phyloP scores from a whole-genome alignment of 1,284 basidiomycete genomes.

The Thelephora terrestris region DNA sequence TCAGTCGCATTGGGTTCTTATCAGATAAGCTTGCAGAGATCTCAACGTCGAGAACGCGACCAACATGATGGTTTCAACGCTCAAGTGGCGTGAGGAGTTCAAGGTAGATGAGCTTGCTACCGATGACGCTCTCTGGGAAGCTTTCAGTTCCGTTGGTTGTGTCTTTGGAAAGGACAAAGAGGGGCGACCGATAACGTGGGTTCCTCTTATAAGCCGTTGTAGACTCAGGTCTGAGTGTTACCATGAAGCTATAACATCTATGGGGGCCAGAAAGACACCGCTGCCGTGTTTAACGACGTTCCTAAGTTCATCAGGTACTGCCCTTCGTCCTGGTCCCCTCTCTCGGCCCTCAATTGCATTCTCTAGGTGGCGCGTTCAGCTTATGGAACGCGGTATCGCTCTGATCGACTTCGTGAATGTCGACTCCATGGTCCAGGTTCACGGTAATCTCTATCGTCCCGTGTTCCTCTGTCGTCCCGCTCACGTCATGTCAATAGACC shows the following conservation, averaged over 20 bases:
- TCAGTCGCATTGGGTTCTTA: not conserved
- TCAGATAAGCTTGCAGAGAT: slow-evolving; percentile 30
- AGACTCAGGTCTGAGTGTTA: not conserved
- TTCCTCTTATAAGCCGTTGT: slow-evolving; percentile 3
- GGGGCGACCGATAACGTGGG: slow-evolving; percentile 55
- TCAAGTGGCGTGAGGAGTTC: slow-evolving; percentile 67
- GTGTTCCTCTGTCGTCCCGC: not conserved
- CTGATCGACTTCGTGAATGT: slow-evolving; percentile 58
- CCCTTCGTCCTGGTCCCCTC: not conserved
- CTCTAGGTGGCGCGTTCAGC: slow-evolving; percentile 60
- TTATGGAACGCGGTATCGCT: slow-evolving; percentile 61
- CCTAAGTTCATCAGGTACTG: slow-evolving; percentile 58
- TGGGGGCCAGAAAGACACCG: slow-evolving; percentile 52
- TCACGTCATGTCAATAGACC: slow-evolving; percentile 36
- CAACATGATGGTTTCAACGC: slow-evolving; percentile 56
- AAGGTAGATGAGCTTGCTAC: slow-evolving; percentile 47
- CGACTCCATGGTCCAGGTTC: slow-evolving; percentile 70
- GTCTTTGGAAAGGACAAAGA: slow-evolving; percentile 59
- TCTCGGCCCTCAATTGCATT: not conserved
- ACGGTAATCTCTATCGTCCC: slow-evolving; percentile 34
- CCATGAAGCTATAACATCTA: slow-evolving; percentile 58
- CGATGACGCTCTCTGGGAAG: slow-evolving; percentile 53
- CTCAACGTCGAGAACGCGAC: slow-evolving; percentile 43
- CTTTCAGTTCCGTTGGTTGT: slow-evolving; percentile 58
- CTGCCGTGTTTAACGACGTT: slow-evolving; percentile 61